Conservation (phyloP, 1,139 yeast species). For the Taiozyma onychis region DNA sequence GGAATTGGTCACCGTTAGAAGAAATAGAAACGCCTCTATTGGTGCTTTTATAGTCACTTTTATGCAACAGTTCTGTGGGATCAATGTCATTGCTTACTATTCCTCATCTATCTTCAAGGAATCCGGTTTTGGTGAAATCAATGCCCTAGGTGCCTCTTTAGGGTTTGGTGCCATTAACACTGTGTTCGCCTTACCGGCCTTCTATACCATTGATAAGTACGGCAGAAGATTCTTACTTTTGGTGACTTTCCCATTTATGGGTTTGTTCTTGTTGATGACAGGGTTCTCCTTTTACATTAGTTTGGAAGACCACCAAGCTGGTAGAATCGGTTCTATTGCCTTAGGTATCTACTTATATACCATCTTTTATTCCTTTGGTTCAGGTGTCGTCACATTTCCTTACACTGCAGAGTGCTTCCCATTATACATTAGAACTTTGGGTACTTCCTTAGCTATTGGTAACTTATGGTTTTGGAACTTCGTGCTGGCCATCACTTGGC, state of each 20-base stretch:
- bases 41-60: slow-evolving; percentile 83
- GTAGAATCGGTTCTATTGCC: slow-evolving; percentile 57
- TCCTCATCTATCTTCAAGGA: slow-evolving; percentile 67
- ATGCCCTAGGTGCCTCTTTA: slow-evolving; percentile 73
- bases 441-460: slow-evolving; percentile 82
- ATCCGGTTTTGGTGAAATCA: slow-evolving; percentile 56
- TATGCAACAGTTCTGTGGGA: slow-evolving; percentile 92
- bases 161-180: slow-evolving; percentile 84
- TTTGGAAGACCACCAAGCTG: slow-evolving; percentile 38
- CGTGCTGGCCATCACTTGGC: slow-evolving; percentile 79
- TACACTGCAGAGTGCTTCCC: slow-evolving; percentile 89
- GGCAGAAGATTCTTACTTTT: slow-evolving; percentile 73
- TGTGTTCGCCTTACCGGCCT: slow-evolving; percentile 78
- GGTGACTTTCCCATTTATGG: slow-evolving; percentile 72
- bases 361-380: slow-evolving; percentile 75
- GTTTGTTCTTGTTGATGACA: slow-evolving; percentile 58
- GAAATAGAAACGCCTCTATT: slow-evolving; percentile 78
- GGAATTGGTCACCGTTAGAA: slow-evolving; percentile 60
- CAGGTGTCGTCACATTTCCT: slow-evolving; percentile 89
- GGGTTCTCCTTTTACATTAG: slow-evolving; percentile 74
- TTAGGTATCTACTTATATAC: slow-evolving; percentile 72
- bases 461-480: slow-evolving; percentile 86
- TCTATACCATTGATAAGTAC: slow-evolving; percentile 71
- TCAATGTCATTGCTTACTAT: slow-evolving; percentile 82
- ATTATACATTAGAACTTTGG: slow-evolving; percentile 75